A percentile compares a stretch with the other conserved stretches of the same genome.
Conservation (phyloP, 192 early-diverging fungal species). For the Umbelopsis sp. region DNA sequence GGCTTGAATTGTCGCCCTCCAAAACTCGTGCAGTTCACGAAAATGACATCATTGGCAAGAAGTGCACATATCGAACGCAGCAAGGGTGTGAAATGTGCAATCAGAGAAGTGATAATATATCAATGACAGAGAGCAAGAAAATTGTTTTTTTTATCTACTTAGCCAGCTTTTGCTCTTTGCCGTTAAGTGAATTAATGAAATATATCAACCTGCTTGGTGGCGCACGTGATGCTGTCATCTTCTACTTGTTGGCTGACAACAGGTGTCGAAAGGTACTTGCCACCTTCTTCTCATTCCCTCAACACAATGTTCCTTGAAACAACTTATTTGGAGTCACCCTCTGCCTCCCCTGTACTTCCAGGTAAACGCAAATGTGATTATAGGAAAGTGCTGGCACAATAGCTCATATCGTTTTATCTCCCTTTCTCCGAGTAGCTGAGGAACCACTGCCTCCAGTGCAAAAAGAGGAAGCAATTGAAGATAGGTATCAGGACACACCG, state of each 20-base stretch:
- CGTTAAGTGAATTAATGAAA: too few species aligned
- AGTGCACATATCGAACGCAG: not conserved
- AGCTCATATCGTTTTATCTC: not conserved
- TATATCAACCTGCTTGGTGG: not conserved
- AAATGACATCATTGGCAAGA: slow-evolving; percentile 2
- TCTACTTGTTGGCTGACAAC: not conserved
- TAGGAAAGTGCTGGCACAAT: not conserved
- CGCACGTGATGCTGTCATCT: not conserved
- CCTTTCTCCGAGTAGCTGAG: not conserved
- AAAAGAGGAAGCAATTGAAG: slow-evolving; percentile 21
- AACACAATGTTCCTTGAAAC: slow-evolving; percentile 39
- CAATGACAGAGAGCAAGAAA: too few species aligned
- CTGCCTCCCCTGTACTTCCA: slow-evolving; percentile 8
- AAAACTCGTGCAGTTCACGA: too few species aligned
- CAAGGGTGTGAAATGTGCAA: too few species aligned
- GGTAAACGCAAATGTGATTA: not conserved
- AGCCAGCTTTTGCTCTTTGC: too few species aligned
- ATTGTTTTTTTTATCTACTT: too few species aligned
- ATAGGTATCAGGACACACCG: slow-evolving; percentile 22
- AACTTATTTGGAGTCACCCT: slow-evolving; percentile 36
- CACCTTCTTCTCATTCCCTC: slow-evolving; percentile 1
- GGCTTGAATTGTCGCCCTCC: not conserved
- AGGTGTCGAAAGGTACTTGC: not conserved
- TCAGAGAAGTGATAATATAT: too few species aligned
- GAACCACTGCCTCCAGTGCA: not conserved